These are phyloP conservation scores for Claviceps citrina DNA, from an alignment of 2,329 filamentous ascomycete genomes.

Conservation along the genomic window DNA sequence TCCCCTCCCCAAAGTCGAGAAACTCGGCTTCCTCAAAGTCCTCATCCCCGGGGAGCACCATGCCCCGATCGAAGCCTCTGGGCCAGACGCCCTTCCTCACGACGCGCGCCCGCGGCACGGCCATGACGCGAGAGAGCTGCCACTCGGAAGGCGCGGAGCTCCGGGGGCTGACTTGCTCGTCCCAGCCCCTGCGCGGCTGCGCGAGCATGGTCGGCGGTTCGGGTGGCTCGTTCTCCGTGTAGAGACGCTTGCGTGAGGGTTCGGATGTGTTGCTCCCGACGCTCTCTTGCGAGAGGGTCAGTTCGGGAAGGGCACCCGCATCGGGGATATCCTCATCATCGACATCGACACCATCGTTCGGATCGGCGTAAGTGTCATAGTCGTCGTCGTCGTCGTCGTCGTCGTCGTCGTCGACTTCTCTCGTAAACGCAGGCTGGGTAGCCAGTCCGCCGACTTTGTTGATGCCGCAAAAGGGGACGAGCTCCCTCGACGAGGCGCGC, in stretches of 20 bases:
- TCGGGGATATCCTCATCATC: no score
- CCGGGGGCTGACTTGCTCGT: conserved; percentile 25
- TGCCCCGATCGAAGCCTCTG: conserved; percentile 22
- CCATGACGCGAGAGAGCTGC: conserved; percentile 30
- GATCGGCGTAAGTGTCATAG: conserved; percentile 15
- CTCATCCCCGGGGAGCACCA: conserved; percentile 12
- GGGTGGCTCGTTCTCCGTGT: conserved; percentile 27
- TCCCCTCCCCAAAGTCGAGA: conserved; percentile 28
- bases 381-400: conserved; percentile 16
- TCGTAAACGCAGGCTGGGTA: conserved; percentile 34
- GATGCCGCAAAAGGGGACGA: conserved; percentile 69
- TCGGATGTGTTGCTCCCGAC: conserved; percentile 20
- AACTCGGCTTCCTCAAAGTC: conserved; percentile 62
- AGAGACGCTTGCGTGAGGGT: conserved; percentile 31
- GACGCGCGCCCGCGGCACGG: conserved; percentile 26
- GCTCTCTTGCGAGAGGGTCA: conserved; percentile 43
- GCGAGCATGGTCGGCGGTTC: conserved; percentile 6
- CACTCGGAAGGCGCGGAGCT: conserved; percentile 23
- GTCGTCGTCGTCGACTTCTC: conserved; percentile 6
- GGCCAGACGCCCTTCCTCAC: conserved; percentile 12
- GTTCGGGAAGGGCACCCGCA: no score
- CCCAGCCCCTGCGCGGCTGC: conserved; percentile 13
- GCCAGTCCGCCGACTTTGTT: conserved; percentile 57
- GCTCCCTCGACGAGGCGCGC: conserved; percentile 34
- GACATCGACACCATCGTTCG: no score